These are phyloP conservation scores for Metarhizium humberi DNA, from an alignment of 2,329 filamentous ascomycete species.

Conservation along the genomic window DNA sequence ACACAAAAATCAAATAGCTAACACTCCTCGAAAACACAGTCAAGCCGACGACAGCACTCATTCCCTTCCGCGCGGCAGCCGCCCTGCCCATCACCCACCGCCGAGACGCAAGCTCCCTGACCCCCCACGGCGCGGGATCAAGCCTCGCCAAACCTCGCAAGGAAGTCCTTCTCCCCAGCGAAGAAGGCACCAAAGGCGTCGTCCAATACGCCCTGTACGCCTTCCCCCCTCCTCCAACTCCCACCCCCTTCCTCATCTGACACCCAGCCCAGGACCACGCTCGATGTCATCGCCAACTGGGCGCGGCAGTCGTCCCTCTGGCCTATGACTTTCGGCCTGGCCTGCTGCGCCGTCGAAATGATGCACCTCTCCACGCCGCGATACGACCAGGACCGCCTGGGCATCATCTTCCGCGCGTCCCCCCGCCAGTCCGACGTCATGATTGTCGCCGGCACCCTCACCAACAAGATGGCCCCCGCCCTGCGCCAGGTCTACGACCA, in stretches of 20 bases:
- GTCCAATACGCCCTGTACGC: slow-evolving; percentile 80
- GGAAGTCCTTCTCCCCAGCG: slow-evolving; percentile 68
- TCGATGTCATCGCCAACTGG: slow-evolving; percentile 78
- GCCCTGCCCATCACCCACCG: slow-evolving; percentile 58
- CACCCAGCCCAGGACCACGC: slow-evolving; percentile 49
- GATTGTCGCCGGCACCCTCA: slow-evolving; percentile 88
- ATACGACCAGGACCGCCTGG: slow-evolving; percentile 81
- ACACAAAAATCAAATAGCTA: not conserved
- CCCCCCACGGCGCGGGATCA: slow-evolving; percentile 42
- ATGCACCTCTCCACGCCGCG: slow-evolving; percentile 83
- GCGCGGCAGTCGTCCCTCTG: slow-evolving; percentile 74
- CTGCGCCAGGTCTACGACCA: slow-evolving; percentile 89
- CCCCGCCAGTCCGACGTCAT: slow-evolving; percentile 85
- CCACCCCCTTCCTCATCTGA: not conserved
- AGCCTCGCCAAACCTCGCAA: slow-evolving; percentile 48
- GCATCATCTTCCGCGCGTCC: slow-evolving; percentile 84
- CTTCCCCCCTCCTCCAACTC: not conserved
- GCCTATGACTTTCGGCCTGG: slow-evolving; percentile 83
- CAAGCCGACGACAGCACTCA: slow-evolving; percentile 54
- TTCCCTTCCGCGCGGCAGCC: slow-evolving; percentile 54
- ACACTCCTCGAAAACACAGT: slow-evolving; percentile 30
- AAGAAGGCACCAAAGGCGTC: slow-evolving; percentile 70
- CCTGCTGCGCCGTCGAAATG: slow-evolving; percentile 87
- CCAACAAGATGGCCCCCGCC: slow-evolving; percentile 93
- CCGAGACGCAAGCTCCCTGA: slow-evolving; percentile 50